Percentiles rank a stretch among this genome's conserved stretches.
phyloP scores from a whole-genome alignment of 2,329 filamentous ascomycete species.

The Talaromyces verruculosus region DNA sequence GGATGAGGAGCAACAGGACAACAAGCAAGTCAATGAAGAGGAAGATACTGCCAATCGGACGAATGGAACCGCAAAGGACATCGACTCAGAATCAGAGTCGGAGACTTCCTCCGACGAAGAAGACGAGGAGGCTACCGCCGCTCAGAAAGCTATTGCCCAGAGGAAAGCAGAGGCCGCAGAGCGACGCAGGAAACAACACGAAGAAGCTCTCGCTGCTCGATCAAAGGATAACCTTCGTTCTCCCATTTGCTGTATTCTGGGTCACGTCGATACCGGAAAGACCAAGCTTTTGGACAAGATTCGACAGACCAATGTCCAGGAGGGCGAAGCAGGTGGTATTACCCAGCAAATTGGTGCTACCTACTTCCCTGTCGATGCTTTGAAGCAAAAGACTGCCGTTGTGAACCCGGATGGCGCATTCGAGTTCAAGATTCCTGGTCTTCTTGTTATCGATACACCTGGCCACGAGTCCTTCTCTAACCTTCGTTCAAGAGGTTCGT shows the following conservation, averaged over 20 bases:
- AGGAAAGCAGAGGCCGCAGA: conserved; percentile 87
- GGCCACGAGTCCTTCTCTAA: conserved; percentile 99
- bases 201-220: conserved; percentile 84
- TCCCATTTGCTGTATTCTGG: conserved; percentile 98
- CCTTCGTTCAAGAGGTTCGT: conserved; percentile 91
- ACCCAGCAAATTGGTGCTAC: conserved; percentile 99
- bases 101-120: conserved; percentile 48
- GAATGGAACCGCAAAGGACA: conserved; percentile 25
- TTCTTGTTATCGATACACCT: conserved; percentile 95
- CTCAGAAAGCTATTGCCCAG: conserved; percentile 68
- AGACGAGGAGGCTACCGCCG: conserved; percentile 71
- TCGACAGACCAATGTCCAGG: conserved; percentile 96
- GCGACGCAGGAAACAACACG: conserved; percentile 82
- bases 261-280: conserved; percentile 99
- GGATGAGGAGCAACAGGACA: conserved; percentile 66
- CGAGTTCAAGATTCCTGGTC: conserved; percentile 95
- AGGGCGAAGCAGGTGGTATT: conserved; percentile 98
- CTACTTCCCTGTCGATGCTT: conserved; percentile 94
- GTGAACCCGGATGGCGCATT: conserved; percentile 89
- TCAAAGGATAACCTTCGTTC: conserved; percentile 94
- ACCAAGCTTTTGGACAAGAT: conserved; percentile 99
- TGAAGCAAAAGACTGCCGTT: conserved; percentile 87
- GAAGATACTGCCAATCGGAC: conserved; percentile 21
- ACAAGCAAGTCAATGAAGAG: conserved; percentile 47
- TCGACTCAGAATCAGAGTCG: conserved; percentile 48